Evolutionary conservation across 164 flowering plant genomes (phyloP), one percentile per base, ranked within the genome.

Genomic region (Akebia trifoliata): DNA sequence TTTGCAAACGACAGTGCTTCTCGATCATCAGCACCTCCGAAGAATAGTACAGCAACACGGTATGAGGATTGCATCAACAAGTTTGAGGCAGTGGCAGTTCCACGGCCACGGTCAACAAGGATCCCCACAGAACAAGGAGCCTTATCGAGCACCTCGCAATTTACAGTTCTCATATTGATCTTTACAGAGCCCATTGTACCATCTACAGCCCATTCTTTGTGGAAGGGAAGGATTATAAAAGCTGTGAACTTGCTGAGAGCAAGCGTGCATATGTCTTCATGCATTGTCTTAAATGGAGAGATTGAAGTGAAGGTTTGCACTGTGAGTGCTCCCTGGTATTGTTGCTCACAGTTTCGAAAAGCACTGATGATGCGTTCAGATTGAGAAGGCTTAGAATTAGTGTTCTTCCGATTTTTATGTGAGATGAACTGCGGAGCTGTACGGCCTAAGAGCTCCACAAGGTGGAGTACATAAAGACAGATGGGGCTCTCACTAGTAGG

Each of bases 1-100:
- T 73, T 83, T 0, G 80, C 87, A 36, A 69, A 78, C 2, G 71
- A 40, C 1, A 88, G 72, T 0, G 88, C 87, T 57, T 88, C 96
- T 8, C 96, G 54, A 2, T 81, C 75, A 35, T 88, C 93, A 0
- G 81, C 69, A 6, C 91, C 96, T 1, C 96, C 96, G 1, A 82
- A 30, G 70, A 86, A 89, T 10, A 89, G 52, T 26, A 84, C 65
- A 0, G 55, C 81, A 12, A 78, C 65, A 14, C 67, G 68, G 32
- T 57, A 44, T 1, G 29, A n/a, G 0, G 57, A 22, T n/a, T n/a
- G n/a, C n/a, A n/a, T n/a, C n/a, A n/a, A n/a, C n/a, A n/a, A n/a
- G n/a, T n/a, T n/a, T n/a, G n/a, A n/a, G n/a, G n/a, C n/a, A n/a
- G n/a, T n/a, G n/a, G n/a, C n/a, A n/a, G n/a, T 26, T 1, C 40